Evolutionary conservation across 116 monocot species (phyloP).

Genomic region (Iris pallida): DNA sequence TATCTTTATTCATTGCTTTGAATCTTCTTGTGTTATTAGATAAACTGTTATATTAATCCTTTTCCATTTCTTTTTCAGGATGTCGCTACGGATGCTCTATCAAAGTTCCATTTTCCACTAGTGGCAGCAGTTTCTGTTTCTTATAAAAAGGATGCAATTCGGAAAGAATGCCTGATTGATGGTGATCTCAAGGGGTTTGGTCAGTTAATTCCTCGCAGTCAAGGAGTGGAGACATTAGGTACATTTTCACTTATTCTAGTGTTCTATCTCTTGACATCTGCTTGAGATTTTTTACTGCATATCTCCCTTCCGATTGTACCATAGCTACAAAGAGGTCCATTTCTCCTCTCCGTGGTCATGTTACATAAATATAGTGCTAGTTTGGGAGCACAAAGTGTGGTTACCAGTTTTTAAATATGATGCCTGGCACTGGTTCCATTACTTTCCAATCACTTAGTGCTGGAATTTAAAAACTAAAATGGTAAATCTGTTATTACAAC

Average conservation of each 20-base stretch:
- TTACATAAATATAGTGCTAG: too few species aligned
- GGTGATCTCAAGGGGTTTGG: conserved; percentile 91
- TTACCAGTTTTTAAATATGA: too few species aligned
- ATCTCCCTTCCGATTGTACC: too few species aligned
- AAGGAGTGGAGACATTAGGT: conserved; percentile 95
- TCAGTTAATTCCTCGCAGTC: conserved; percentile 96
- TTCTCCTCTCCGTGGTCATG: too few species aligned
- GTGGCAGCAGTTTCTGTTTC: conserved; percentile 91
- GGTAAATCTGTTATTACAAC: too few species aligned
- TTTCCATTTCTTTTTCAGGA: conserved; percentile 28
- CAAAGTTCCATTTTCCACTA: conserved; percentile 85
- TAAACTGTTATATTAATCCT: not conserved
- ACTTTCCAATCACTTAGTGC: too few species aligned
- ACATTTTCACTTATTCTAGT: conserved; percentile 6
- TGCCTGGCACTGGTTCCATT: too few species aligned
- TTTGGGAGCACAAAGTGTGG: too few species aligned
- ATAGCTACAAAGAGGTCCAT: too few species aligned
- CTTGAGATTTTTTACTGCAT: too few species aligned
- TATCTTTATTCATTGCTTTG: too few species aligned
- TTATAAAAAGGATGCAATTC: conserved; percentile 70
- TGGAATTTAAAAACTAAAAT: too few species aligned
- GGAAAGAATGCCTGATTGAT: conserved; percentile 72
- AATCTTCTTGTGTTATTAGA: not conserved
- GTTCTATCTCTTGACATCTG: not conserved
- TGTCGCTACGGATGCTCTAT: conserved; percentile 75